These are phyloP conservation scores for Kurtzmaniella quercitrusa DNA, from an alignment of 1,139 yeast genomes.

Conservation along the genomic window DNA sequence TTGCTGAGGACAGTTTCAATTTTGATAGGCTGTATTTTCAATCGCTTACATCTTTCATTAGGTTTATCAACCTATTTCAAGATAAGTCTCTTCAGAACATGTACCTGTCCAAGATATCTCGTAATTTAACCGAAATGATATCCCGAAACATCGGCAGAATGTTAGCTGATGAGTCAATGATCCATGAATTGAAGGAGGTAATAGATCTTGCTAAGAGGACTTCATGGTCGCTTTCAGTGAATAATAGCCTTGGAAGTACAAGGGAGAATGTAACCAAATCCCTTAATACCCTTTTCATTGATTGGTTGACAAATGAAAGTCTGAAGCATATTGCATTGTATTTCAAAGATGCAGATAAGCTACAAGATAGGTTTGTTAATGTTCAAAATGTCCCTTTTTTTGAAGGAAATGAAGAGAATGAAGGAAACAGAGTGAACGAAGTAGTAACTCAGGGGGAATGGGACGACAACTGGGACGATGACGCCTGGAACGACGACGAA, in stretches of 20 bases:
- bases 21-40: constrained; percentile 11
- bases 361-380: constrained; percentile 1
- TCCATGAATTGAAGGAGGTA: constrained; percentile 21
- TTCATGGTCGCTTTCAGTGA: constrained; percentile 28
- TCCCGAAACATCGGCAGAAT: constrained; percentile 26
- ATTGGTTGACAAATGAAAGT: constrained; percentile 28
- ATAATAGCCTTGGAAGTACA: constrained; percentile 14
- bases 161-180: constrained; percentile 15
- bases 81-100: constrained; percentile 21
- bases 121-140: constrained; percentile 23
- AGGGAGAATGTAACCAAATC: constrained; percentile 16
- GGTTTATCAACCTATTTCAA: constrained; percentile 25
- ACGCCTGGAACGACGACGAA: constrained; percentile 3
- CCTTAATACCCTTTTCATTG: constrained; percentile 24
- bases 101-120: constrained; percentile 28
- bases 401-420: constrained; percentile 11
- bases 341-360: constrained; percentile 11
- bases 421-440: neutral
- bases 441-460: constrained; percentile 6
- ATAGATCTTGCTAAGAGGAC: constrained; percentile 18
- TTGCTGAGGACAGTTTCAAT: no score
- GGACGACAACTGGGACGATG: constrained; percentile 11
- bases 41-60: constrained; percentile 25
- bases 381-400: neutral
- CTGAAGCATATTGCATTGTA: constrained; percentile 20